Base-by-base conservation (phyloP, 257 asterid species). In the Scutellaria minor region DNA sequence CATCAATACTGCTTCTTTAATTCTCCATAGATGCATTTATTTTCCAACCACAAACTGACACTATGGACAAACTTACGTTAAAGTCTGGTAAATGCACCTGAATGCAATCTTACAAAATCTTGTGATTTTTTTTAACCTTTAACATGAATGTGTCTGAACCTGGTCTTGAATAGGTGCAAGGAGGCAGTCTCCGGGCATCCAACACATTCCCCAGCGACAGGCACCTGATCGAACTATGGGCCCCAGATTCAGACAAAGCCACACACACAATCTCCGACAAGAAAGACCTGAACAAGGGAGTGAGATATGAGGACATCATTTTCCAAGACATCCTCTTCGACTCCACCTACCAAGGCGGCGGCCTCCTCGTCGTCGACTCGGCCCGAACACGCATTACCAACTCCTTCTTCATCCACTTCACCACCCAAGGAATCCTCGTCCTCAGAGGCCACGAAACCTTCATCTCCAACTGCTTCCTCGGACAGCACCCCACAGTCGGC, bases 241-340 rank as follows among this genome's bases (percentile, higher is more conserved):
- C 91, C 9, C 83, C 87, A 9, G 75, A 75, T 20, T 84, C 91
- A 5, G 70, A 2, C 54, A 37, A 59, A 18, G 18, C 18, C 18
- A 18, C 18, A 18, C 18, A 18, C 47, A 51, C 6, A 7, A 54
- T 75, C 44, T 80, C 35, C 0, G 74, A 71, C 68, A 8, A 6
- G 22, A 72, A 64, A 41, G 88, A 89, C 82, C 68, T 48, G 5
- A 80, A 75, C 75, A 31, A 27, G 5, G 89, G 83, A 13, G 71
- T 83, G 45, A 73, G 61, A 46, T 89, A 86, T 58, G 90, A 89
- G 72, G 90, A 78, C 20, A 52, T 89, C 54, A 89, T 84, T 3
- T 82, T 89, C 39, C 81, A 75, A 0, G 96, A 86, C 72, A 78
- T 89, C 72, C 92, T 86, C 71, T 82, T 86, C 72, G 92, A 89